Percentiles rank a stretch among this genome's conserved stretches.
Evolutionary conservation across 2,329 filamentous ascomycete species (phyloP).

Genomic region (Aspergillus sp.): DNA sequence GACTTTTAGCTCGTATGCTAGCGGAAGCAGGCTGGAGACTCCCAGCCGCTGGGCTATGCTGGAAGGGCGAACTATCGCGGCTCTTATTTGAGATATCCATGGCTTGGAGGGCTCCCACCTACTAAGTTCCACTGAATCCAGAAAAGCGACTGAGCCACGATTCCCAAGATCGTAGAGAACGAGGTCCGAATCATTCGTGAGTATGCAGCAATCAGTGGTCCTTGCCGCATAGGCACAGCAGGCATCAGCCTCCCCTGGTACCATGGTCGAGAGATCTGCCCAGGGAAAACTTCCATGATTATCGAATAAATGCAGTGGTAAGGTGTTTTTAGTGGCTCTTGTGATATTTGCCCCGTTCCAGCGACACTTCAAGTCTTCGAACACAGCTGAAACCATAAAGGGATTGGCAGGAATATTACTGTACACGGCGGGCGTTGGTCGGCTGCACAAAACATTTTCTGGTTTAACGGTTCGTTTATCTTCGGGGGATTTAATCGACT

Average conservation of each 20-base stretch:
- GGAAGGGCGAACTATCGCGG: constrained; percentile 40
- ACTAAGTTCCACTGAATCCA: constrained; percentile 60
- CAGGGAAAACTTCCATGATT: constrained; percentile 28
- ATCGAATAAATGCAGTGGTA: constrained; percentile 29
- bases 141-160: constrained; percentile 64
- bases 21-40: constrained; percentile 31
- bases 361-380: constrained; percentile 65
- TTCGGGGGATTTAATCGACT: constrained; percentile 9
- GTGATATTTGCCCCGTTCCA: constrained; percentile 32
- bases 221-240: constrained; percentile 70
- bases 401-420: constrained; percentile 53
- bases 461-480: constrained; percentile 13
- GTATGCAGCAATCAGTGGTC: constrained; percentile 56
- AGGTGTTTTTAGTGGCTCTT: constrained; percentile 13
- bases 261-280: constrained; percentile 52
- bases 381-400: constrained; percentile 75
- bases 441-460: constrained; percentile 28
- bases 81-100: constrained; percentile 23
- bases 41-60: constrained; percentile 35
- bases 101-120: constrained; percentile 14
- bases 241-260: constrained; percentile 81
- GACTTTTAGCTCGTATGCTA: constrained; percentile 42
- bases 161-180: constrained; percentile 69
- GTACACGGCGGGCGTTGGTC: constrained; percentile 25
- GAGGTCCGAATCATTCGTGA: constrained; percentile 88